A percentile compares a stretch with the other conserved stretches of the same genome.
Evolutionary conservation across 108 stramenopile species (phyloP).

Genomic region (Nannochloropsis salina): DNA sequence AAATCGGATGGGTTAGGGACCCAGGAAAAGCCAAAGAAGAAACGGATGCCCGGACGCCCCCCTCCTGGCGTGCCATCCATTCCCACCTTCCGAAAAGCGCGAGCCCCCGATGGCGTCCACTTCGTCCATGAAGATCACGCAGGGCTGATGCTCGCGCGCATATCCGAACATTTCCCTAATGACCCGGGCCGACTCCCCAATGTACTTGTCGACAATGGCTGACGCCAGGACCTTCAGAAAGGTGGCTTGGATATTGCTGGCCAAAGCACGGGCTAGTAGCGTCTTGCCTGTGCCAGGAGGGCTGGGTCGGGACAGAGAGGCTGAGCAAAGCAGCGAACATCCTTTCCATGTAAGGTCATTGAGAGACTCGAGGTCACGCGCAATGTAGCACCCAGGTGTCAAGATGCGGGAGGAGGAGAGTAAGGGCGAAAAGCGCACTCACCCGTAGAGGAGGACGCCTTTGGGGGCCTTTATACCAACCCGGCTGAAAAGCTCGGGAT

Average conservation of each 20-base stretch:
- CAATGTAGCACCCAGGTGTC: not conserved
- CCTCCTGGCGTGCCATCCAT: not conserved
- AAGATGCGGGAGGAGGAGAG: not conserved
- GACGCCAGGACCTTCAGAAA: conserved; percentile 91
- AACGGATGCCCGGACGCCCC: too few species aligned
- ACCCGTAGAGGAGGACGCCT: conserved; percentile 37
- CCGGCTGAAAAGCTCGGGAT: conserved; percentile 93
- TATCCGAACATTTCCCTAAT: conserved; percentile 99
- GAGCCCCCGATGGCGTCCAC: conserved; percentile 96
- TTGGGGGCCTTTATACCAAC: conserved; percentile 90
- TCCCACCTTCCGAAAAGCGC: conserved; percentile 83
- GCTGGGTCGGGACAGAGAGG: conserved; percentile 66
- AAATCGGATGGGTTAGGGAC: too few species aligned
- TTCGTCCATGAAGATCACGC: conserved; percentile 99
- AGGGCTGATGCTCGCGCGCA: conserved; percentile 89
- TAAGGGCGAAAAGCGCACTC: conserved; percentile 56
- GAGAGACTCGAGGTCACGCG: too few species aligned
- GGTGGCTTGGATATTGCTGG: conserved; percentile 90
- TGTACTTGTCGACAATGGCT: conserved; percentile 99
- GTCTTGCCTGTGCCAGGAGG: conserved; percentile 94
- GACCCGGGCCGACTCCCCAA: conserved; percentile 94
- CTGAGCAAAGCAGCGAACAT: conserved; percentile 52
- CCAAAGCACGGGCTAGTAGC: conserved; percentile 82
- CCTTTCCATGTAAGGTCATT: not conserved
- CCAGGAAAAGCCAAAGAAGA: too few species aligned